Evolutionary conservation across 2,329 filamentous ascomycete species (phyloP).

Genomic region (Cadophora gregata): DNA sequence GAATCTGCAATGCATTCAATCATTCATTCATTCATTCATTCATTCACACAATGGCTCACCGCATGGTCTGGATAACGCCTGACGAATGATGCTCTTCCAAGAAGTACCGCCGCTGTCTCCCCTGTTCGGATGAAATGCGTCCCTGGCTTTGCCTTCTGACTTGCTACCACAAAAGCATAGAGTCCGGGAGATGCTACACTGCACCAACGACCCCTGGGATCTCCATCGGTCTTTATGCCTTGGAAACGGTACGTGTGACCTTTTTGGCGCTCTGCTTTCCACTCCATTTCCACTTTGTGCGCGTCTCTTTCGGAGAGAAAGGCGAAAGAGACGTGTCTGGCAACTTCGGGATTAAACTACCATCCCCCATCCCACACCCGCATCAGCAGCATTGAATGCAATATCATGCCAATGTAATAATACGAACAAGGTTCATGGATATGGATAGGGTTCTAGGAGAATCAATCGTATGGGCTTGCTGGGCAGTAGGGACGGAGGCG

Average conservation of each 20-base stretch:
- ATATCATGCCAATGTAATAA: constrained; percentile 28
- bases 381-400: constrained; percentile 27
- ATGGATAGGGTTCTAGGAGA: constrained; percentile 11
- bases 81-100: constrained; percentile 9
- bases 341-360: constrained; percentile 2
- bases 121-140: constrained; percentile 16
- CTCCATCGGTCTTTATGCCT: constrained; percentile 18
- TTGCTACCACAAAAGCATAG: constrained; percentile 17
- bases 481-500: neutral
- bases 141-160: constrained; percentile 17
- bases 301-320: constrained; percentile 7
- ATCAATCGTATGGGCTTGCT: constrained; percentile 15
- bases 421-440: constrained; percentile 20
- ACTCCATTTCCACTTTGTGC: neutral
- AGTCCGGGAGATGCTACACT: neutral
- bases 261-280: neutral
- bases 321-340: neutral
- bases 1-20: neutral
- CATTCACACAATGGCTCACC: neutral
- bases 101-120: neutral
- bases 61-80: constrained; percentile 12
- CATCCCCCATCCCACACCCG: neutral
- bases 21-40: neutral
- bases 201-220: constrained; percentile 8
- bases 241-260: constrained; percentile 7